Base-by-base conservation (phyloP, 2,329 filamentous ascomycete species). In the Cercospora sp. region DNA sequence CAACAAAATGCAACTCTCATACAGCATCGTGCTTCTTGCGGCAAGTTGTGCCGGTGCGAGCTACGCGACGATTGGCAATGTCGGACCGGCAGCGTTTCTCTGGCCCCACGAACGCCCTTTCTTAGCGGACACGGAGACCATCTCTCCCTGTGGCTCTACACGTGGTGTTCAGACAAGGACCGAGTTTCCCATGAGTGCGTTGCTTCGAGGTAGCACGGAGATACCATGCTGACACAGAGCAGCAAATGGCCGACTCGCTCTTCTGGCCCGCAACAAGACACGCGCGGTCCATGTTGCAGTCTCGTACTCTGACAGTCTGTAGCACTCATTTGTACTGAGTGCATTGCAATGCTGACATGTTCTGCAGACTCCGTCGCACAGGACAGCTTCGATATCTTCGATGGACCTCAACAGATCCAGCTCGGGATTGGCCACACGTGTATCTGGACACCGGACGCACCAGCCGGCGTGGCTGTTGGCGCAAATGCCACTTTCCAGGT, bases 101-200 rank as follows among this genome's bases (percentile, higher is more conserved):
- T 89, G 87, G 87, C 87, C 87, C 3, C 74, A 81, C 13, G 86
- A 89, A 76, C 81, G 87, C 62, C 79, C 80, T 49, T 90, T 87
- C 86, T 80, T 80, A 61, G 84, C 82, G 32, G 80, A 81, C 12
- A 77, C 82, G 43, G 87, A 89, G 73, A 88, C 88, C 72, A 85
- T 76, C 5, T 80, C 83, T 6, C 87, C 87, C 0, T 89, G 88
- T 73, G 87, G 87, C 63, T 87, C 85, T 10, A 77, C 79, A 10
- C 79, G 81, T 16, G 79, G 80, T 0, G 79, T 82, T 2, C 78
- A 77, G 0, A 86, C 86, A 69, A 80, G 87, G 65, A 88, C 86
- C 0, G 74, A 82, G 3, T 89, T 88, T 69, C 88, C 87, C 26
- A 72, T 89, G 24, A 78, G 85, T 86, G 81, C 76, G 28, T 8